These are phyloP conservation scores for Calonectria pteridis DNA, from an alignment of 2,329 filamentous ascomycete genomes.

Conservation along the genomic window DNA sequence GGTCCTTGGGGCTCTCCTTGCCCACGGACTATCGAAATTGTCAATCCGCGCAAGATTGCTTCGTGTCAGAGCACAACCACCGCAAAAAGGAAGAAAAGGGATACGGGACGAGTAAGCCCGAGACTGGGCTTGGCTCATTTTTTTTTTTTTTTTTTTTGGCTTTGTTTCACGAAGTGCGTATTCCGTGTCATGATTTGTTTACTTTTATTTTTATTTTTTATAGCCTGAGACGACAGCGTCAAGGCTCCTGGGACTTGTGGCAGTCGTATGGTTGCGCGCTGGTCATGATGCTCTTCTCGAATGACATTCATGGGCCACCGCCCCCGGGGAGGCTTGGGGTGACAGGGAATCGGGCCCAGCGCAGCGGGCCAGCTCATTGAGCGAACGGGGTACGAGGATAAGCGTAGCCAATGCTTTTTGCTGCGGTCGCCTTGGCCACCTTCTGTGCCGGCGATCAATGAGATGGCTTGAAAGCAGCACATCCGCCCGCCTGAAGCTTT, in stretches of 20 bases:
- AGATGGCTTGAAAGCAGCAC: slow-evolving; percentile 20
- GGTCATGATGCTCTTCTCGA: slow-evolving; percentile 36
- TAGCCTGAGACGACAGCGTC: slow-evolving; percentile 26
- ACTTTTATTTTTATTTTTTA: slow-evolving; percentile 2
- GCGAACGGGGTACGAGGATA: slow-evolving; percentile 21
- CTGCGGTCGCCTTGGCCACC: slow-evolving; percentile 26
- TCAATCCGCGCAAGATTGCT: slow-evolving; percentile 10
- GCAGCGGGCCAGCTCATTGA: slow-evolving; percentile 36
- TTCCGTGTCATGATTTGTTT: neutral
- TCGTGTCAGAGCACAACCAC: slow-evolving; percentile 32
- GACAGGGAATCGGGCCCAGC: slow-evolving; percentile 30
- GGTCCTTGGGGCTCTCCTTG: slow-evolving; percentile 29
- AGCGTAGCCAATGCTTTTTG: slow-evolving; percentile 20
- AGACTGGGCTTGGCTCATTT: slow-evolving; percentile 24
- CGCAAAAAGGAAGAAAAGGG: slow-evolving; percentile 18
- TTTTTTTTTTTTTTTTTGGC: slow-evolving; percentile 20
- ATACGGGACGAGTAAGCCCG: slow-evolving; percentile 30
- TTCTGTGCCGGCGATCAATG: slow-evolving; percentile 21
- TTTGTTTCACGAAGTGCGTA: neutral
- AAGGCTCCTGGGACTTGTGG: slow-evolving; percentile 32
- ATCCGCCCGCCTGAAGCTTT: slow-evolving; percentile 21
- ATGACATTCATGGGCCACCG: slow-evolving; percentile 36
- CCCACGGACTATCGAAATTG: slow-evolving; percentile 27
- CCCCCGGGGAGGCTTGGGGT: slow-evolving; percentile 29
- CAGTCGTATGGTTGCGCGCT: slow-evolving; percentile 29